phyloP scores from a whole-genome alignment of 441 rosid species.

The Biscutella laevigata region DNA sequence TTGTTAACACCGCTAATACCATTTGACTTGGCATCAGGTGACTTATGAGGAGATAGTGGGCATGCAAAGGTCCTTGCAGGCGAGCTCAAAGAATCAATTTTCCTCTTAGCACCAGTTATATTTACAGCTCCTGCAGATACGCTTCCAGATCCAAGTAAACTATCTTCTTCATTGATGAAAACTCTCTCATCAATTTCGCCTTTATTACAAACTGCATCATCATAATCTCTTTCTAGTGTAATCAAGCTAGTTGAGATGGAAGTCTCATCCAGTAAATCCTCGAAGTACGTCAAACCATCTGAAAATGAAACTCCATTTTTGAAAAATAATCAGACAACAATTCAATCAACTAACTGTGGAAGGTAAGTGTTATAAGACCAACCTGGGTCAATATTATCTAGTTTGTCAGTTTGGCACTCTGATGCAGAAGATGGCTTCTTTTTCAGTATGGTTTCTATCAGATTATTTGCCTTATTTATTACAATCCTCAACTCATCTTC shows the following conservation, averaged over 20 bases:
- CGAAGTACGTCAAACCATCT: constrained; percentile 85
- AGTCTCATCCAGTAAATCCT: constrained; percentile 65
- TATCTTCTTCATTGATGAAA: constrained; percentile 71
- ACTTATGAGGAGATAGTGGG: constrained; percentile 72
- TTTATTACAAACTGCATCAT: constrained; percentile 46
- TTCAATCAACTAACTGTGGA: constrained; percentile 11
- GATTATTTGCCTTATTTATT: constrained; percentile 53
- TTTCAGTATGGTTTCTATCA: constrained; percentile 57
- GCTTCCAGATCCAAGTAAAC: constrained; percentile 75
- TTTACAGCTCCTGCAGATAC: constrained; percentile 57
- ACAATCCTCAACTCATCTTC: constrained; percentile 65
- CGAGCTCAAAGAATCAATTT: constrained; percentile 62
- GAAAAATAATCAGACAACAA: constrained; percentile 14
- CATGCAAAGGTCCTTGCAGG: constrained; percentile 69
- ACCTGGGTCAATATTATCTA: constrained; percentile 61
- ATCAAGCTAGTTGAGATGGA: constrained; percentile 51
- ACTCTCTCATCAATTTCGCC: constrained; percentile 83
- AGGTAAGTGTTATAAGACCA: constrained; percentile 12
- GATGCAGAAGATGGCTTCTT: constrained; percentile 56
- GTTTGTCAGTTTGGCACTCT: constrained; percentile 48
- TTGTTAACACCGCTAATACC: constrained; percentile 41
- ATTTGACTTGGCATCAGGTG: constrained; percentile 56
- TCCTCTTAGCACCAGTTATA: constrained; percentile 65
- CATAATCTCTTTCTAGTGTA: constrained; percentile 66
- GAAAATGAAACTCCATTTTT: constrained; percentile 25